Evolutionary conservation across 2,329 filamentous ascomycete genomes (phyloP).

Genomic region (Talaromyces sp.): DNA sequence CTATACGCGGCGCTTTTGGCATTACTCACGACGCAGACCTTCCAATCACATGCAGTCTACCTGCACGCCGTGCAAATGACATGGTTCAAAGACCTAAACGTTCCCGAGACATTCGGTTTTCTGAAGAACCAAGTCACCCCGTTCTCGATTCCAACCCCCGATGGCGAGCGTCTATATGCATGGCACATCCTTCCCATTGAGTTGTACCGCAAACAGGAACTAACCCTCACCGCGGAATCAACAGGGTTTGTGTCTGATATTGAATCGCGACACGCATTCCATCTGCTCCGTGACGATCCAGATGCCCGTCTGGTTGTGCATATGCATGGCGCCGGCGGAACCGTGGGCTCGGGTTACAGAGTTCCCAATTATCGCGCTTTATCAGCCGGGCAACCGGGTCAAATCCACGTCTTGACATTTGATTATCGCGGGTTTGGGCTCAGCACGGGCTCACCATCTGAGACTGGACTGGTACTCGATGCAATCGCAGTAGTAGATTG

Average conservation of each 20-base stretch:
- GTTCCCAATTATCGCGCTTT: constrained; percentile 50
- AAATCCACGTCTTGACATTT: constrained; percentile 51
- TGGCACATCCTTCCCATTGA: constrained; percentile 86
- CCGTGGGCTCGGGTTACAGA: constrained; percentile 54
- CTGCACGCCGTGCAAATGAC: constrained; percentile 72
- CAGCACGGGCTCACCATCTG: constrained; percentile 53
- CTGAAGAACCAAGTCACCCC: constrained; percentile 82
- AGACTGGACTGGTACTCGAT: constrained; percentile 53
- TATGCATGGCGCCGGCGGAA: constrained; percentile 57
- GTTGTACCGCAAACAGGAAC: constrained; percentile 69
- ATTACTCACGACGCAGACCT: constrained; percentile 42
- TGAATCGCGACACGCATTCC: constrained; percentile 47
- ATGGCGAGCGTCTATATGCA: constrained; percentile 73
- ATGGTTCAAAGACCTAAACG: constrained; percentile 67
- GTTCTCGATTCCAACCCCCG: constrained; percentile 70
- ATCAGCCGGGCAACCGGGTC: constrained; percentile 48
- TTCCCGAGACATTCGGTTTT: too few relatives aligned
- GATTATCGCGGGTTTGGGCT: constrained; percentile 61
- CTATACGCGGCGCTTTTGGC: constrained; percentile 46
- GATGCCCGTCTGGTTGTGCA: constrained; percentile 51
- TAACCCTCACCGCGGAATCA: constrained; percentile 52
- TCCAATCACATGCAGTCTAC: constrained; percentile 71
- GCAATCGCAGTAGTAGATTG: constrained; percentile 53
- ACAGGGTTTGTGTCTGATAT: constrained; percentile 49
- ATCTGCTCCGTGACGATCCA: constrained; percentile 48